Base-by-base conservation (phyloP, 2,329 filamentous ascomycete genomes). In the Sarocladiaceae sp. region DNA sequence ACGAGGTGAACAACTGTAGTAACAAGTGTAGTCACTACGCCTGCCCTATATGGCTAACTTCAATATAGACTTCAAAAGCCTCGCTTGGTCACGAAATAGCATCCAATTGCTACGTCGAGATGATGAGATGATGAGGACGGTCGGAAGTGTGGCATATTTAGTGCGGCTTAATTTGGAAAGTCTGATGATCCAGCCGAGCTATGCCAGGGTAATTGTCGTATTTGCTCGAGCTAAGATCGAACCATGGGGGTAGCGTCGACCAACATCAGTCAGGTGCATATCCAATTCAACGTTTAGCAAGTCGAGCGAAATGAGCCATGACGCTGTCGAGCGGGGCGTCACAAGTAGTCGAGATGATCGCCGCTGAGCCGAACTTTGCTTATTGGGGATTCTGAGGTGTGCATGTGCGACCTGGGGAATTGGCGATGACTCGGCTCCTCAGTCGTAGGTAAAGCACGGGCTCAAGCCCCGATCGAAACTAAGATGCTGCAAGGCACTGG, bases 291-390 rank as follows among this genome's bases (percentile, higher is more conserved):
- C 8, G 37, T 10, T 20, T 42, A 42, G 37, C 37, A 17, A 42
- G 37, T 10, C 18, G 5, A 42, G 37, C 17, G 37, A 42, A 42
- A 42, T 42, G 37, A 42, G 37, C 33, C 33, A 42, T 42, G 37
- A 42, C 37, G 37, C 20, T 23, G 37, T 4, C 23, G 23, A n/a
- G 33, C 33, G 33, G 33, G 8, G 15, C 33, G 6, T 36, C 8
- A 17, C 15, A 17, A 15, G 33, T 36, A 36, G 33, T 36, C 33
- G 33, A n/a, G 33, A 25, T 25, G 37, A 42, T 42, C 37, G 37
- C 17, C 37, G 18, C 37, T 42, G 4, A 20, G 37, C 37, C 37
- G 7, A 20, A n/a, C n/a, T n/a, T n/a, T n/a, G n/a, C n/a, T n/a
- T n/a, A n/a, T n/a, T n/a, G n/a, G n/a, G n/a, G n/a, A n/a, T n/a